A percentile compares a stretch with the other conserved stretches of the same genome.
Evolutionary conservation across 225 moss, liverwort and hornwort genomes (phyloP).

Genomic region (Anthoceros angustus): DNA sequence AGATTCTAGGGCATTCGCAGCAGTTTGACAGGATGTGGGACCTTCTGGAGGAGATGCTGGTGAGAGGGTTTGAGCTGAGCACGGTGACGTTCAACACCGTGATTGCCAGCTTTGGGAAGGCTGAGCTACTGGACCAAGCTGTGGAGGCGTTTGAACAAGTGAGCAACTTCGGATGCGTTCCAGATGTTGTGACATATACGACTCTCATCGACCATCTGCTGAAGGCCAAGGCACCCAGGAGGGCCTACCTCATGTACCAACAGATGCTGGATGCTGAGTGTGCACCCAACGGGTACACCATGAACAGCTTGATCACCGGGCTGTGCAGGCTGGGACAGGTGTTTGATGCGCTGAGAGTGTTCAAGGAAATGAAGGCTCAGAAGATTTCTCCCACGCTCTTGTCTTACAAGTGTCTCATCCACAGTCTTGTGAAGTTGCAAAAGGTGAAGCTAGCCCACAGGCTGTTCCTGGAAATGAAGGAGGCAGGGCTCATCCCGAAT

Average conservation of each 20-base stretch:
- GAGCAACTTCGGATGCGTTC: not conserved
- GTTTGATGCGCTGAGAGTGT: not conserved
- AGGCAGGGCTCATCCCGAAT: not conserved
- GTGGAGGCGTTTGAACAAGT: not conserved
- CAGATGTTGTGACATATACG: not conserved
- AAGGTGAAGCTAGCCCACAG: not conserved
- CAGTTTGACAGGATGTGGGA: not conserved
- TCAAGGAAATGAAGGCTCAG: not conserved
- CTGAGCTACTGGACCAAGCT: not conserved
- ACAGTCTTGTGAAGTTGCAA: not conserved
- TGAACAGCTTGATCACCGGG: not conserved
- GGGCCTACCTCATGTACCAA: not conserved
- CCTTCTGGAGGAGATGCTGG: not conserved
- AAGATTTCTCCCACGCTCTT: not conserved
- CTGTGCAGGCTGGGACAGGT: not conserved
- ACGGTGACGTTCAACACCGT: not conserved
- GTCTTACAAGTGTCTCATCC: not conserved
- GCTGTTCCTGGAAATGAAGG: slow-evolving; percentile 1
- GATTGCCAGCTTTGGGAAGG: not conserved
- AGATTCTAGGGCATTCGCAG: not conserved
- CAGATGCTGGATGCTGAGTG: not conserved
- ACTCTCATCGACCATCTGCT: not conserved
- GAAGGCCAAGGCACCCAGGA: not conserved
- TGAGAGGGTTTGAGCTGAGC: not conserved
- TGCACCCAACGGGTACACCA: not conserved